Evolutionary conservation across 305 asterid genomes (phyloP).

Genomic region (Fraxinus greggii): DNA sequence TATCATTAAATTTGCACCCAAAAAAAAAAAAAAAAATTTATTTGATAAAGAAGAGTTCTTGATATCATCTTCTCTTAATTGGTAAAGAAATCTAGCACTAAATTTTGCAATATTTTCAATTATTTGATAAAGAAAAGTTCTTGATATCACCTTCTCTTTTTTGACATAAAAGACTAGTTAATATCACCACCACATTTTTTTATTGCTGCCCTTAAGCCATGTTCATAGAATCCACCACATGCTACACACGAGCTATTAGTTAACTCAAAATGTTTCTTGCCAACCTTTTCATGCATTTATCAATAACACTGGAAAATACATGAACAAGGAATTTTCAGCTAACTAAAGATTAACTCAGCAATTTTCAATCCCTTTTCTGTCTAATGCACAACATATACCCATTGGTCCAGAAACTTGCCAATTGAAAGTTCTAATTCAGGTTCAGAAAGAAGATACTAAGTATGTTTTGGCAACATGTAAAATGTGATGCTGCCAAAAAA

Average conservation of each 20-base stretch:
- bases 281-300: background rate
- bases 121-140: background rate
- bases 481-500: background rate
- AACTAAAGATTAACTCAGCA: background rate
- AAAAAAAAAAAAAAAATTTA: too few species aligned
- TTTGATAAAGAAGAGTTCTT: background rate
- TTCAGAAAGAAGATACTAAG: background rate
- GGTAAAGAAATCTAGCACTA: background rate
- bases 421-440: background rate
- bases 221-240: background rate
- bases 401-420: background rate
- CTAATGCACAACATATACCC: background rate
- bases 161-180: background rate
- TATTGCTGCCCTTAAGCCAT: background rate
- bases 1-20: background rate
- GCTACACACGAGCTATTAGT: background rate
- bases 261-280: background rate
- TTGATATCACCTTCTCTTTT: background rate
- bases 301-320: background rate
- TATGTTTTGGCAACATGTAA: background rate
- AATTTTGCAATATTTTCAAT: background rate
- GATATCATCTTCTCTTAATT: background rate
- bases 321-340: background rate
- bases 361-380: background rate
- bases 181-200: background rate